A percentile compares a stretch with the other conserved stretches of the same genome.
phyloP scores from a whole-genome alignment of 73 alveolate genomes.

The Paramecium sexaurelia region DNA sequence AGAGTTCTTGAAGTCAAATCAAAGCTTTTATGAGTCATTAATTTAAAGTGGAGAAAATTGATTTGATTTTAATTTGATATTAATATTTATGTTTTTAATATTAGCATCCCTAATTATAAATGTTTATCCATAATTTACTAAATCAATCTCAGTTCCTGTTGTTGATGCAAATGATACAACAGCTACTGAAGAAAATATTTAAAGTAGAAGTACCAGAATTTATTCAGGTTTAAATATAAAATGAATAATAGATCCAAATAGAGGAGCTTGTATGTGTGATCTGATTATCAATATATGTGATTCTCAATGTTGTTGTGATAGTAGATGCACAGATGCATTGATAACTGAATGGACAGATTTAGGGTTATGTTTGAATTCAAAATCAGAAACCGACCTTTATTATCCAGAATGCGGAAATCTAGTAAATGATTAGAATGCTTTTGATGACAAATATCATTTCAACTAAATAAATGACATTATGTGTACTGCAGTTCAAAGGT shows the following conservation, averaged over 20 bases:
- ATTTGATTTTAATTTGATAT: background rate
- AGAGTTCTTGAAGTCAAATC: background rate
- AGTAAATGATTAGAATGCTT: background rate
- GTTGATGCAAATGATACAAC: background rate
- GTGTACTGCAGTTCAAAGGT: constrained; percentile 4
- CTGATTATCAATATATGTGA: background rate
- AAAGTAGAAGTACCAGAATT: background rate
- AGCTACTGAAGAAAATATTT: background rate
- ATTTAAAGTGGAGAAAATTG: background rate
- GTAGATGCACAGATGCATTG: background rate
- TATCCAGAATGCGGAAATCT: background rate
- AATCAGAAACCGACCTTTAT: background rate
- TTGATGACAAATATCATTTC: background rate
- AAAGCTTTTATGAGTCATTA: background rate
- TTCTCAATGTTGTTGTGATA: background rate
- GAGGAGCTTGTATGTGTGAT: constrained; percentile 27
- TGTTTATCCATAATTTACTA: background rate
- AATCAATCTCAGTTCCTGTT: background rate
- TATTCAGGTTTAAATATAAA: background rate
- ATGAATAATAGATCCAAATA: background rate
- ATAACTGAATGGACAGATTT: background rate
- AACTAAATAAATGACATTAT: background rate
- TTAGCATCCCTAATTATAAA: background rate
- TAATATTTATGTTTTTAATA: background rate
- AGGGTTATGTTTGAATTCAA: background rate